Evolutionary conservation across 140 eudicot genomes (phyloP), one percentile per base, ranked within the genome.

Genomic region (Oenanthe javanica): DNA sequence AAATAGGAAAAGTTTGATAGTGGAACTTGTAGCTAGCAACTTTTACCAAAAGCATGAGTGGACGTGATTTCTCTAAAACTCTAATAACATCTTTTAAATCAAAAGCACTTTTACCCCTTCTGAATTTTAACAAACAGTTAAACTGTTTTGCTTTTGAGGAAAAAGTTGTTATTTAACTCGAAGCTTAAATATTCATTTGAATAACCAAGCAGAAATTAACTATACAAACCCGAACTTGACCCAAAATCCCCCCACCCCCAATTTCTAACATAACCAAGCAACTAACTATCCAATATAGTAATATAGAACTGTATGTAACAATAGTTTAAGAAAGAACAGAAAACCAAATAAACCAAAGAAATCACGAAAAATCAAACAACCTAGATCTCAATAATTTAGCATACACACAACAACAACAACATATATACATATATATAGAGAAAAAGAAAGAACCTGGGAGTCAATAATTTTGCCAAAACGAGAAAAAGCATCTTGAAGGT

Each of bases 401-500:
- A 46, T 0, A 2, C 14, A 46, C 16, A 46, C 78, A 36, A 4
- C 48, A 72, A 7, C 19, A 74, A 27, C 13, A 47, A 21, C 21
- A 46, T 21, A 43, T 11, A 40, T 36, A 45, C 38, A 52, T 21
- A 31, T 19, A 23, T 10, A 9, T 6, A 2, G 27, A 8, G 6
- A 77, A 79, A 38, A 55, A 13, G 4, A 36, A 23, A 10, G 43
- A 79, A 93, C 98, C 97, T 93, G 97, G 80, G 90, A 79, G 79
- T 91, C 95, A 76, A 93, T 18, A 80, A 93, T 87, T 88, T 91
- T 93, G 84, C 98, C 98, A 27, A 85, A 93, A 79, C 97, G 97
- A 80, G 89, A 55, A 81, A 93, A 93, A 38, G 97, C 89, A 76
- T 84, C 93, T 85, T 89, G 89, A 40, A 93, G 97, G 87, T 93